A percentile compares a stretch with the other conserved stretches of the same genome.
phyloP scores from a whole-genome alignment of 2,329 filamentous ascomycete genomes.

The Grosmannia huntii region DNA sequence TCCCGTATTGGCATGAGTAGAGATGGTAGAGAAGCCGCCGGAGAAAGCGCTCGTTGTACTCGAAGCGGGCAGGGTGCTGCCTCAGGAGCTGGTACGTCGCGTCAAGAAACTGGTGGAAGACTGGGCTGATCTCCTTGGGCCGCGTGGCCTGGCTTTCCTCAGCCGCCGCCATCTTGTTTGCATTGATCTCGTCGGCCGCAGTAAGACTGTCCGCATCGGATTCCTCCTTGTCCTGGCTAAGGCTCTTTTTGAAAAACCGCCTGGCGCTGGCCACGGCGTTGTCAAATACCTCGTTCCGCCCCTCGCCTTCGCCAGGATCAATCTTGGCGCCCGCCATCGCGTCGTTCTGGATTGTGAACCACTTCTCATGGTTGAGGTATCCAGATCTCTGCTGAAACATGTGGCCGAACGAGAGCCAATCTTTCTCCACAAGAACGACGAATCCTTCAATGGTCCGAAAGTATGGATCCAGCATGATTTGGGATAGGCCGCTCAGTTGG shows the following conservation, averaged over 20 bases:
- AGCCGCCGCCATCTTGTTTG: constrained; percentile 17
- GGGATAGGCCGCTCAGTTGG: constrained; percentile 80
- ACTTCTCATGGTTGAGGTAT: constrained; percentile 79
- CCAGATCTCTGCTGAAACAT: constrained; percentile 94
- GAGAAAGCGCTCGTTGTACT: constrained; percentile 92
- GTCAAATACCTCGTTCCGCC: constrained; percentile 63
- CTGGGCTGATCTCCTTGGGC: constrained; percentile 83
- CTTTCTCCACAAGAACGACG: constrained; percentile 88
- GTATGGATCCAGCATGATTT: constrained; percentile 91
- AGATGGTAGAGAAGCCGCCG: constrained; percentile 82
- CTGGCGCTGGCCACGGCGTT: constrained; percentile 75
- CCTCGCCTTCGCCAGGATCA: constrained; percentile 48
- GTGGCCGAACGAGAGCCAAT: constrained; percentile 95
- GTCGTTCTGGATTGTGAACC: constrained; percentile 84
- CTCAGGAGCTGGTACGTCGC: constrained; percentile 81
- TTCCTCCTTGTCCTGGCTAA: constrained; percentile 45
- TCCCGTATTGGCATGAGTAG: constrained; percentile 93
- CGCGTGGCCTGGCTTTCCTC: constrained; percentile 56
- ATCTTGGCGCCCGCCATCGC: constrained; percentile 51
- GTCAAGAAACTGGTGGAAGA: constrained; percentile 96
- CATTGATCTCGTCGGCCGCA: constrained; percentile 29
- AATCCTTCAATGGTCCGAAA: constrained; percentile 91
- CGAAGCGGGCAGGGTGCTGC: constrained; percentile 79
- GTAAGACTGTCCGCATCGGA: constrained; percentile 42
- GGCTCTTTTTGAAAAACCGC: constrained; percentile 78